Percentiles rank a stretch among this genome's conserved stretches.
Conservation (phyloP, 495 filamentous ascomycete genomes). For the Sordaria brevicollis region DNA sequence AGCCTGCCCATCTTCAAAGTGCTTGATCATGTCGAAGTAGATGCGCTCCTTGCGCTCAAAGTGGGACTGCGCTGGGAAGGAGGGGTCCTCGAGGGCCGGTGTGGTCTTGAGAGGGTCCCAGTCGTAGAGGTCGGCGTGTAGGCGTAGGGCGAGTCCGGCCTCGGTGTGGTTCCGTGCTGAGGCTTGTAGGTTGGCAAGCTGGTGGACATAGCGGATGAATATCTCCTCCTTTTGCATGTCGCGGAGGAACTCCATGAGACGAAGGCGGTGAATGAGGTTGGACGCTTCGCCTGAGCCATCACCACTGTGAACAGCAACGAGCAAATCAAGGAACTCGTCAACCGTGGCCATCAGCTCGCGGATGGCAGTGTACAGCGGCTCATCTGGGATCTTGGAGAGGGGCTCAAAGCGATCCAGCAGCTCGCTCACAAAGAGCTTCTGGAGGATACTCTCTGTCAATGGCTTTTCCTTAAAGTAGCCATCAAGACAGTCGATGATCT, state of each 20-base stretch:
- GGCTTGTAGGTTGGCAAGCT: constrained; percentile 70
- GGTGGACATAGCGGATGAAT: constrained; percentile 93
- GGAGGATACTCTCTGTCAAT: constrained; percentile 76
- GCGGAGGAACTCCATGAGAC: constrained; percentile 91
- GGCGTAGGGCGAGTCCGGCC: constrained; percentile 78
- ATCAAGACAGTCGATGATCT: constrained; percentile 93
- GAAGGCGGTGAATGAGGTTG: constrained; percentile 72
- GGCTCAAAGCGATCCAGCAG: constrained; percentile 71
- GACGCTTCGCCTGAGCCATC: constrained; percentile 67
- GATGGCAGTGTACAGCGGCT: constrained; percentile 66
- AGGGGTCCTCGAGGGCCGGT: constrained; percentile 58
- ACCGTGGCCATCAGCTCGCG: constrained; percentile 70
- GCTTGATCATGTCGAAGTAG: constrained; percentile 88
- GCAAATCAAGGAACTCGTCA: constrained; percentile 81
- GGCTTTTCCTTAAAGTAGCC: constrained; percentile 81
- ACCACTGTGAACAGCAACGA: constrained; percentile 83
- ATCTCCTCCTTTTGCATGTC: constrained; percentile 98
- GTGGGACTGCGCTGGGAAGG: constrained; percentile 70
- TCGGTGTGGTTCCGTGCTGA: constrained; percentile 73
- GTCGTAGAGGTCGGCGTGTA: constrained; percentile 87
- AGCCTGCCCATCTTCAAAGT: constrained; percentile 84
- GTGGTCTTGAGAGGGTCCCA: constrained; percentile 73
- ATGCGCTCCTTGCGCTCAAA: constrained; percentile 91
- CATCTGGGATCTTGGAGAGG: constrained; percentile 52
- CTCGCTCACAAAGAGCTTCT: constrained; percentile 88